These are phyloP conservation scores for Thamnidium elegans DNA, from an alignment of 192 early-diverging fungal species.

Conservation along the genomic window DNA sequence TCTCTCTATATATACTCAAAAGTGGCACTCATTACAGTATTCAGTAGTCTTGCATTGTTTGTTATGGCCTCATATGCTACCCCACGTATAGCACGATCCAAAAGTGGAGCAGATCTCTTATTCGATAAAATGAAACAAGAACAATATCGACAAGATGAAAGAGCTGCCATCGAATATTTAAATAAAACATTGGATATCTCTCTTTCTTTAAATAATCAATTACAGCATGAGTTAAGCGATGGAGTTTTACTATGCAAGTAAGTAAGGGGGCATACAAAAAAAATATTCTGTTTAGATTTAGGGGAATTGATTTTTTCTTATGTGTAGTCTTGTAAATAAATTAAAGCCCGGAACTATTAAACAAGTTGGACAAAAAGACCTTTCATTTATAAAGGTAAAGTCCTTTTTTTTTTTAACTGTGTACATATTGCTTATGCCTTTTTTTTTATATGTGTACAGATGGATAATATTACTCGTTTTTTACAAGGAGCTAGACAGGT, in stretches of 20 bases:
- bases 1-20: not conserved
- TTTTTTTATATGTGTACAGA: conserved; percentile 44
- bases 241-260: conserved; percentile 79
- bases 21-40: conserved; percentile 1
- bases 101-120: conserved; percentile 26
- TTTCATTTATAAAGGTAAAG: conserved; percentile 72
- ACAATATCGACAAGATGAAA: conserved; percentile 21
- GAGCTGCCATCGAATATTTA: conserved; percentile 16
- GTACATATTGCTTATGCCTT: not conserved
- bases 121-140: conserved; percentile 30
- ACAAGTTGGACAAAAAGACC: conserved; percentile 64
- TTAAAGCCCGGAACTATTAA: conserved; percentile 71
- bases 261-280: conserved; percentile 8
- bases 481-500: conserved; percentile 64
- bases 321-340: conserved; percentile 67
- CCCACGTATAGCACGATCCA: conserved; percentile 21
- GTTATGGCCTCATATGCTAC: conserved; percentile 20
- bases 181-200: conserved; percentile 4
- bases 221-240: conserved; percentile 65
- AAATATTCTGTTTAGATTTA: not conserved
- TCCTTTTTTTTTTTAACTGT: not conserved
- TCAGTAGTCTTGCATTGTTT: conserved; percentile 3
- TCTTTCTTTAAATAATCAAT: conserved; percentile 10
- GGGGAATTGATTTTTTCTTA: conserved; percentile 2
- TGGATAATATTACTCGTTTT: conserved; percentile 83